Conservation (phyloP, 2,329 filamentous ascomycete species). For the Arthroderma sp. region DNA sequence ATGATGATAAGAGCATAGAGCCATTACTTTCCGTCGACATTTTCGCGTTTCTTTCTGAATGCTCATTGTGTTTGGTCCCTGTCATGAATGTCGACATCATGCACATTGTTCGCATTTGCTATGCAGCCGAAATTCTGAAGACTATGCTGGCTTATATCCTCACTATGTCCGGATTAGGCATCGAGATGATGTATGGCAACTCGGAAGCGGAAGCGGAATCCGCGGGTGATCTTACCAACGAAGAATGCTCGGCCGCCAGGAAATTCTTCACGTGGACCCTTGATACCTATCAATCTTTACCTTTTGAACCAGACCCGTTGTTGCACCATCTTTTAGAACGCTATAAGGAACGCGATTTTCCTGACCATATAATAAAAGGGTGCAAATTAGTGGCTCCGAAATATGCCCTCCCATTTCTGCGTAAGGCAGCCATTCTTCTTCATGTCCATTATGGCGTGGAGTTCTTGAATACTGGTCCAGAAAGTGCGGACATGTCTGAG, state of each 20-base stretch:
- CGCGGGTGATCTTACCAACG: not conserved
- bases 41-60: constrained; percentile 60
- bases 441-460: constrained; percentile 82
- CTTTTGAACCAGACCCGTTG: not conserved
- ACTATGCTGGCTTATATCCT: constrained; percentile 48
- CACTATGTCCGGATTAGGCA: constrained; percentile 24
- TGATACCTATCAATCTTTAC: constrained; percentile 8
- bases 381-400: constrained; percentile 45
- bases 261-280: constrained; percentile 28
- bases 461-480: constrained; percentile 54
- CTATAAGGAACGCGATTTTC: constrained; percentile 16
- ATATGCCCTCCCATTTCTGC: constrained; percentile 80
- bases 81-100: constrained; percentile 59
- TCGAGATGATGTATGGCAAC: constrained; percentile 11
- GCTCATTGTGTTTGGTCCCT: constrained; percentile 55
- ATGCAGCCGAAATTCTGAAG: constrained; percentile 81
- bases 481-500: constrained; percentile 46
- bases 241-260: constrained; percentile 11
- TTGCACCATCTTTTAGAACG: not conserved
- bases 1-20: constrained; percentile 25
- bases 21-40: constrained; percentile 27
- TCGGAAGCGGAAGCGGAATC: not conserved
- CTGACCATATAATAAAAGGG: constrained; percentile 15
- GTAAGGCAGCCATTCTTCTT: constrained; percentile 71
- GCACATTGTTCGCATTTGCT: constrained; percentile 73